A percentile compares a stretch with the other conserved stretches of the same genome.
These are phyloP conservation scores for Mollisiaceae sp. DNA, from an alignment of 2,329 filamentous ascomycete species.

Conservation along the genomic window DNA sequence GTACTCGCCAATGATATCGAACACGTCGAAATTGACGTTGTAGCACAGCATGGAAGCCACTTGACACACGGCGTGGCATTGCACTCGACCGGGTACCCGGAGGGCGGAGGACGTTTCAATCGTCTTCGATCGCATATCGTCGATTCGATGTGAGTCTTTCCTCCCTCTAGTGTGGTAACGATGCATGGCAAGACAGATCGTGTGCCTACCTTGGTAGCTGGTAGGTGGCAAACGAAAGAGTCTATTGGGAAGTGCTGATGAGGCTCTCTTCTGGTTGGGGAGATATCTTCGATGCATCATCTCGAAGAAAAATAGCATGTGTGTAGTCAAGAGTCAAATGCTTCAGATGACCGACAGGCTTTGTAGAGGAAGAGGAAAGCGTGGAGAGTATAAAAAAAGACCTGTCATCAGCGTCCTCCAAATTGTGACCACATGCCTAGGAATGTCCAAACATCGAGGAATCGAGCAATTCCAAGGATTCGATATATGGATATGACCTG, in stretches of 20 bases:
- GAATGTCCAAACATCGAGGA: neutral
- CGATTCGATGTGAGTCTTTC: neutral
- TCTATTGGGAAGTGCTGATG: neutral
- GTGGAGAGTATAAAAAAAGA: neutral
- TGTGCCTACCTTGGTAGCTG: neutral
- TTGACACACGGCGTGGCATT: slow-evolving; percentile 5
- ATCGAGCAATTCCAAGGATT: neutral
- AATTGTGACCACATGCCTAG: neutral
- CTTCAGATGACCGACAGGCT: neutral
- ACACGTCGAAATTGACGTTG: neutral
- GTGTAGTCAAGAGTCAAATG: neutral
- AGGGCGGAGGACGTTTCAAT: neutral
- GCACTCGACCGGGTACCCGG: slow-evolving; percentile 19
- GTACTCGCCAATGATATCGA: neutral
- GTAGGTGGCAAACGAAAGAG: neutral
- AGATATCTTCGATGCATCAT: no score
- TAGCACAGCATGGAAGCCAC: neutral
- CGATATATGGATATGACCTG: neutral
- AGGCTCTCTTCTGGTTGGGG: slow-evolving; percentile 3
- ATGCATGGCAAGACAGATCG: neutral
- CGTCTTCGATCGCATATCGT: slow-evolving; percentile 8
- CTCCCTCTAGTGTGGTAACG: neutral
- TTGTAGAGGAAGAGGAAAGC: neutral
- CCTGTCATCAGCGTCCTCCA: neutral
- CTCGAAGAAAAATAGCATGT: no score